phyloP scores from a whole-genome alignment of 2,329 filamentous ascomycete species.

The Sclerotinia borealis region DNA sequence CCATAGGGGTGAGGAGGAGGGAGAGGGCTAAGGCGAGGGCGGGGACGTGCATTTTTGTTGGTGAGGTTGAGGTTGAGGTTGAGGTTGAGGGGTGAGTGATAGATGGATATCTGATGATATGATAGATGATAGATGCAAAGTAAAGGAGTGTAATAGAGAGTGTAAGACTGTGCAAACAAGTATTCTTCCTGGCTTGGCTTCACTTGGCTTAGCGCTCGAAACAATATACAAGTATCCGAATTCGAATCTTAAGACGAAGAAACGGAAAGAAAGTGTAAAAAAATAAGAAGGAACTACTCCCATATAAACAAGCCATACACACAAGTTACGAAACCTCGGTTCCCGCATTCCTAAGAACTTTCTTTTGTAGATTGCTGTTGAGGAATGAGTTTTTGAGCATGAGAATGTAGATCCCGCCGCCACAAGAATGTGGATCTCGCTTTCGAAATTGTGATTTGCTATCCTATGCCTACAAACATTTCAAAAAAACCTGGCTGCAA shows the following conservation, averaged over 20 bases:
- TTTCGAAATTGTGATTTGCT: neutral
- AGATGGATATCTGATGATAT: neutral
- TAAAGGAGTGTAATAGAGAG: no score
- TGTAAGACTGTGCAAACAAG: no score
- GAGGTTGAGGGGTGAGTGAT: neutral
- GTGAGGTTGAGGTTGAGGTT: neutral
- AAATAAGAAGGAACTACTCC: neutral
- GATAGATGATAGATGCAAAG: no score
- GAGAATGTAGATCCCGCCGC: neutral
- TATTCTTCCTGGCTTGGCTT: no score
- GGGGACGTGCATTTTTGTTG: neutral
- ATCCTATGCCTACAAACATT: neutral
- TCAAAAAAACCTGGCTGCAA: neutral
- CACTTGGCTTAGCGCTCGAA: neutral
- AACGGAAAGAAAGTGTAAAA: neutral
- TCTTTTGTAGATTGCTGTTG: neutral
- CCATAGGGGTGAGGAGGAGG: neutral
- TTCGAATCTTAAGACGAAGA: neutral
- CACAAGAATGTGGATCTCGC: neutral
- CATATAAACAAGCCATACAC: neutral
- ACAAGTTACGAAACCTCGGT: neutral
- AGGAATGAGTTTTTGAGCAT: neutral
- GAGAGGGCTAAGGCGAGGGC: neutral
- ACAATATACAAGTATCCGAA: no score
- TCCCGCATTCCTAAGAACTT: neutral